Percentiles rank a stretch among this genome's conserved stretches.
Conservation (phyloP, 371 early-diverging fungal genomes). For the Mortierella sp. region DNA sequence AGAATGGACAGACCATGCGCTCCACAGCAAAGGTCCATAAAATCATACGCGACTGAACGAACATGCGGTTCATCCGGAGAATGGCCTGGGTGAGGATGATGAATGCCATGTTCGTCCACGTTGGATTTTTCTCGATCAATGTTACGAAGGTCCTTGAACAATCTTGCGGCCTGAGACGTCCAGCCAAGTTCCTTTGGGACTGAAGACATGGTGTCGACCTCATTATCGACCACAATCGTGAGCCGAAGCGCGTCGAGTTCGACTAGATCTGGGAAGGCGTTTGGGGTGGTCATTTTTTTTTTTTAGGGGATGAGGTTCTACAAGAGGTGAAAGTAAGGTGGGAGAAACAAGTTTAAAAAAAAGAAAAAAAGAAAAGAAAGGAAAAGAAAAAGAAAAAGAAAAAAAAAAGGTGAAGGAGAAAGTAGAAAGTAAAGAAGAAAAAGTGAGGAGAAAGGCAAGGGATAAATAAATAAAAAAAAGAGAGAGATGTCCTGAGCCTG, state of each 20-base stretch:
- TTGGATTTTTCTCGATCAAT: slow-evolving; percentile 33
- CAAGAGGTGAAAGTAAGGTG: neutral
- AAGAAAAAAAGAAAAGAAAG: neutral
- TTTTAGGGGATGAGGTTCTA: neutral
- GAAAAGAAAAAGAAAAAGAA: neutral
- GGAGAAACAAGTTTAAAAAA: neutral
- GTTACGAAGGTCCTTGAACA: slow-evolving; percentile 28
- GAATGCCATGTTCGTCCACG: neutral
- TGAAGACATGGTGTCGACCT: slow-evolving; percentile 44
- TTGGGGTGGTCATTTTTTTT: neutral
- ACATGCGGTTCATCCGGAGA: neutral
- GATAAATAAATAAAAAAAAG: neutral
- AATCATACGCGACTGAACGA: slow-evolving; percentile 26
- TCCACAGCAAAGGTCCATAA: slow-evolving; percentile 38
- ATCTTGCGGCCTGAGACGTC: slow-evolving; percentile 14
- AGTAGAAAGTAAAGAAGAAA: too few species aligned
- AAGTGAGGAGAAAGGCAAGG: neutral
- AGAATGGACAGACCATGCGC: slow-evolving; percentile 48
- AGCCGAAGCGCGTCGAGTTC: slow-evolving; percentile 41
- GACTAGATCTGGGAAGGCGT: slow-evolving; percentile 35
- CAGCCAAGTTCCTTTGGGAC: slow-evolving; percentile 30
- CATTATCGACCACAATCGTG: slow-evolving; percentile 48
- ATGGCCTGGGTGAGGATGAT: neutral
- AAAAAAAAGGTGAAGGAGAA: too few species aligned
- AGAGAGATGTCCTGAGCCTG: neutral